Evolutionary conservation across 2,329 filamentous ascomycete genomes (phyloP).

Genomic region (Metarhizium rileyi): DNA sequence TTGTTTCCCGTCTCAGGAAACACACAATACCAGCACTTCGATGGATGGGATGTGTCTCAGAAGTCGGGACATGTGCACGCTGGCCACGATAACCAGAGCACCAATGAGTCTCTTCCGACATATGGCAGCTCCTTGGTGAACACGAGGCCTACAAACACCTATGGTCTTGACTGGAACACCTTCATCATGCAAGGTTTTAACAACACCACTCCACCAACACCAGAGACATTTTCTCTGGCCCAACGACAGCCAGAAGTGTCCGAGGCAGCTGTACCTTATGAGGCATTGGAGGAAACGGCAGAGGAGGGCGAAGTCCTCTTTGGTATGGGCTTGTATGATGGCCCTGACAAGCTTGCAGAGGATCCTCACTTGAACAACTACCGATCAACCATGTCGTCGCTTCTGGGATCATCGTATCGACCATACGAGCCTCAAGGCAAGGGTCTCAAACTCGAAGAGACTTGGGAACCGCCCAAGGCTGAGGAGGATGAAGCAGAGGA

Average conservation of each 20-base stretch:
- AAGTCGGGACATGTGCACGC: constrained; percentile 20
- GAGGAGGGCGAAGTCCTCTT: constrained; percentile 64
- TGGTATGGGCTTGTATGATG: constrained; percentile 75
- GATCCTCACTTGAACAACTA: constrained; percentile 45
- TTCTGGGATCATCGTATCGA: constrained; percentile 42
- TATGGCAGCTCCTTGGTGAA: constrained; percentile 10
- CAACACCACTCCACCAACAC: constrained; percentile 47
- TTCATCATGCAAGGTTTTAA: constrained; percentile 35
- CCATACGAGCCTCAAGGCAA: constrained; percentile 48
- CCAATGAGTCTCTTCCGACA: constrained; percentile 23
- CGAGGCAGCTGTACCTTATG: constrained; percentile 40
- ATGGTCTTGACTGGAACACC: constrained; percentile 32
- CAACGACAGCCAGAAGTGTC: constrained; percentile 39
- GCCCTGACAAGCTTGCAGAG: constrained; percentile 47
- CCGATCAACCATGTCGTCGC: constrained; percentile 41
- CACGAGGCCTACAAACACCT: constrained; percentile 6
- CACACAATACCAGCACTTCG: constrained; percentile 29
- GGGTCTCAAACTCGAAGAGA: constrained; percentile 72
- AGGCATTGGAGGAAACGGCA: constrained; percentile 39
- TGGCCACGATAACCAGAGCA: constrained; percentile 11
- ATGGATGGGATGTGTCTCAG: constrained; percentile 26
- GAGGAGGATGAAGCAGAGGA: constrained; percentile 48
- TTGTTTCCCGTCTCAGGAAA: constrained; percentile 29
- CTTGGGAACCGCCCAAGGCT: constrained; percentile 60
- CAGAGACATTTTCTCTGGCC: constrained; percentile 45